Evolutionary conservation across 768 basidiomycete genomes (phyloP).

Genomic region (Porphyrellus cyaneotinctus): DNA sequence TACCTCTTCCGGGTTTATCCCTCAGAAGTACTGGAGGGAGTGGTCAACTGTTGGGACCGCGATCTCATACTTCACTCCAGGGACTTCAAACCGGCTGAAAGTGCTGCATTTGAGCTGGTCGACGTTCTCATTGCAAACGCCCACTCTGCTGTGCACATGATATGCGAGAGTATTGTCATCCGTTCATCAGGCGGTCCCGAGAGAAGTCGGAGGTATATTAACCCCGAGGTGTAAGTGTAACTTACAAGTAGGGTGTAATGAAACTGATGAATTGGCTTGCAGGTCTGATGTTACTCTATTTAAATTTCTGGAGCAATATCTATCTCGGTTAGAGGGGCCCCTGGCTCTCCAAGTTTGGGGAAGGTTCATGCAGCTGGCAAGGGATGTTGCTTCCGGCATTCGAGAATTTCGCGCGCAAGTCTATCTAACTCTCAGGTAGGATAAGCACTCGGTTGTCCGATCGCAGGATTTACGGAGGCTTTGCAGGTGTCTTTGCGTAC

Average conservation of each 20-base stretch:
- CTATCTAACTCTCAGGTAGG: conserved; percentile 70
- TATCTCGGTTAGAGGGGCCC: conserved; percentile 81
- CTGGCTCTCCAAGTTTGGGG: conserved; percentile 91
- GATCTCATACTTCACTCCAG: conserved; percentile 44
- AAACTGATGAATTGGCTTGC: conserved; percentile 5
- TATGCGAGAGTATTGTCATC: conserved; percentile 75
- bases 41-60: conserved; percentile 79
- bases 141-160: conserved; percentile 81
- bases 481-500: conserved; percentile 64
- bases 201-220: conserved; percentile 55
- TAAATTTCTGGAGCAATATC: conserved; percentile 84
- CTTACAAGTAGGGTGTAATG: not conserved
- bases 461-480: conserved; percentile 9
- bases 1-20: conserved; percentile 80
- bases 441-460: not conserved
- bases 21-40: conserved; percentile 75
- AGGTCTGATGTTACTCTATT: conserved; percentile 75
- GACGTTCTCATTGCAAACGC: conserved; percentile 82
- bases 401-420: conserved; percentile 68
- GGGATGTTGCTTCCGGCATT: conserved; percentile 64
- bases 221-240: conserved; percentile 60
- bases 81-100: conserved; percentile 38
- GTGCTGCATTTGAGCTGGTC: conserved; percentile 73
- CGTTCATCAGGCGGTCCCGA: conserved; percentile 57
- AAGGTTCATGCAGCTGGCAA: conserved; percentile 70